Evolutionary conservation across 164 flowering plant species (phyloP), one percentile per base, ranked within the genome.

Genomic region (Tetrastigma voinierianum): DNA sequence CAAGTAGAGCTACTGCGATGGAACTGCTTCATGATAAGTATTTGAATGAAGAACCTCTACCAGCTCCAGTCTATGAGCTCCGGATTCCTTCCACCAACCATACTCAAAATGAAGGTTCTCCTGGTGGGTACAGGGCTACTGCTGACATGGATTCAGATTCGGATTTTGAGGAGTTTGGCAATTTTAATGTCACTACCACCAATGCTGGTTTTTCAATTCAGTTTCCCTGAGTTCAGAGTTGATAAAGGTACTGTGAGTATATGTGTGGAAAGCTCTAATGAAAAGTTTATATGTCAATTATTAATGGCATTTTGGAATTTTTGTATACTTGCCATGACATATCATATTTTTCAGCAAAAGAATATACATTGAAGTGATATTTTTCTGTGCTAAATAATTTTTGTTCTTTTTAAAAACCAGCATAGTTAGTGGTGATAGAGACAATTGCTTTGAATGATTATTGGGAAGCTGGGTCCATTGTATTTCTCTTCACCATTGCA

Each of bases 401-500:
- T 32, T 32, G 40, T 32, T 32, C 3, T 32, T 32, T 32, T 32
- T 32, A 3, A 32, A n/a, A 32, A 32, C 40, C 40, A 32, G 6
- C 40, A 32, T 32, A 7, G 40, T 4, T 32, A 32, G 40, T 0
- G 0, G 40, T 32, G 40, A 32, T 1, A 32, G 6, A 32, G 40
- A 80, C 96, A 21, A 62, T 90, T 60, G 84, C 77, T 0, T 64
- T 92, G 67, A 55, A 67, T 9, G 99, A 92, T 70, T 95, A 87
- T 49, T 43, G 70, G 70, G 99, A 95, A 69, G 94, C 97, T 61
- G 99, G 82, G 2, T 73, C 87, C 1, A 86, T 92, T 24, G 99
- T 95, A 12, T 92, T 95, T 68, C 78, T 95, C 9, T 92, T 90
- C 82, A 81, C 87, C 52, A 79, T 84, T 69, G 90, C 98, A 19